A percentile compares a stretch with the other conserved stretches of the same genome.
These are phyloP conservation scores for Trifolium pratense DNA, from an alignment of 306 rosid species.

Conservation along the genomic window DNA sequence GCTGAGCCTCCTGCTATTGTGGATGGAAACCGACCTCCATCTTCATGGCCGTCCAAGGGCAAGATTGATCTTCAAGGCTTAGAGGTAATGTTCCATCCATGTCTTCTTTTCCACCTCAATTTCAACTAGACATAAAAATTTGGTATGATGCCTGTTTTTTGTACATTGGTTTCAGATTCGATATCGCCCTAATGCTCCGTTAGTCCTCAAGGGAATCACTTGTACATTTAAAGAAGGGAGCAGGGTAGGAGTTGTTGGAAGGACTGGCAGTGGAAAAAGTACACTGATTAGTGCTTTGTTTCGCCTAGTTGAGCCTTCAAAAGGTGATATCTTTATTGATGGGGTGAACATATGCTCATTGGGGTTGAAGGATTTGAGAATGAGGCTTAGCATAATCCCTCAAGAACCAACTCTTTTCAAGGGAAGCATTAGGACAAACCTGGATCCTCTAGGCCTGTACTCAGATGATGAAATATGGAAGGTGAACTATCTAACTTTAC, in stretches of 20 bases:
- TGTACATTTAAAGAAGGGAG: slow-evolving; percentile 72
- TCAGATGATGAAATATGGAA: slow-evolving; percentile 80
- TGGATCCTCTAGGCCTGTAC: slow-evolving; percentile 81
- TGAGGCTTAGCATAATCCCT: slow-evolving; percentile 79
- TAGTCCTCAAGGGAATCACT: slow-evolving; percentile 72
- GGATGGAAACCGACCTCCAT: slow-evolving; percentile 61
- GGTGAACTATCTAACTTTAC: slow-evolving; percentile 47
- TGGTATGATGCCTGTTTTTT: neutral
- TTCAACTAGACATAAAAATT: slow-evolving; percentile 1
- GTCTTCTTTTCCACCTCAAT: neutral
- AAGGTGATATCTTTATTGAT: slow-evolving; percentile 64
- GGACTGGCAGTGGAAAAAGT: slow-evolving; percentile 87
- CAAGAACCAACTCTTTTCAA: slow-evolving; percentile 88
- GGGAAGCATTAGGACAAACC: slow-evolving; percentile 74
- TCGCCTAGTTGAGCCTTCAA: slow-evolving; percentile 76
- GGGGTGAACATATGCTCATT: slow-evolving; percentile 67
- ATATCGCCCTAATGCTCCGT: slow-evolving; percentile 68
- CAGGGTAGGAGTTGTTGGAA: slow-evolving; percentile 84
- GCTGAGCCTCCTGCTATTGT: slow-evolving; percentile 68
- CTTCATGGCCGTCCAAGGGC: slow-evolving; percentile 79
- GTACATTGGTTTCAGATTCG: slow-evolving; percentile 54
- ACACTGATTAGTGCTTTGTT: slow-evolving; percentile 82
- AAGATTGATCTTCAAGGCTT: slow-evolving; percentile 66
- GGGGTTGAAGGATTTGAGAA: slow-evolving; percentile 77
- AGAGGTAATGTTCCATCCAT: slow-evolving; percentile 47